A percentile compares a stretch with the other conserved stretches of the same genome.
Conservation (phyloP, 108 stramenopile genomes). For the Nannochloropsis salina region DNA sequence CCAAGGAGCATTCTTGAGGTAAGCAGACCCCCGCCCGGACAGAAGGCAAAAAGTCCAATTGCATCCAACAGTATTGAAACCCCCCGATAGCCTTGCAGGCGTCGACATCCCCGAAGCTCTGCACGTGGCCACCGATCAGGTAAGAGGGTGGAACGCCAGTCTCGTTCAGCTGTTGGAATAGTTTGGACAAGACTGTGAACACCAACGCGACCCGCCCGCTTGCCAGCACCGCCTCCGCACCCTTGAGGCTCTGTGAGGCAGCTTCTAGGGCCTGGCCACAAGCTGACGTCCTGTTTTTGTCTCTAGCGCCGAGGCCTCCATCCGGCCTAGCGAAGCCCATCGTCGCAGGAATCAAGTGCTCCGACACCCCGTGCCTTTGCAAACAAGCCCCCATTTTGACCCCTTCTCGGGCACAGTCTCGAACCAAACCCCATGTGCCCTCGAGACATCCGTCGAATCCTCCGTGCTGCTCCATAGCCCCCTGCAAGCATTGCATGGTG, state of each 20-base stretch:
- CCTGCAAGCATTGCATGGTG: neutral
- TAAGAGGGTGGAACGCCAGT: constrained; percentile 8
- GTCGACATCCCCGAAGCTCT: neutral
- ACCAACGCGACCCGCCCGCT: neutral
- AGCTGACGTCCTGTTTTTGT: neutral
- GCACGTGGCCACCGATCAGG: neutral
- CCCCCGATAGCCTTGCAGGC: constrained; percentile 8
- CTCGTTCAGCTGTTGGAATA: neutral
- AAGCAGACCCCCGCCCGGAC: neutral
- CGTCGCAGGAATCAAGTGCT: no score
- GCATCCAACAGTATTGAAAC: constrained; percentile 15
- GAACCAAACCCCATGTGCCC: neutral
- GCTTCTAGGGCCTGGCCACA: neutral
- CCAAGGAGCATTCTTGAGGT: constrained; percentile 8
- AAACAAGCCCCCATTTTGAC: neutral
- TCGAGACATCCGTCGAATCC: neutral
- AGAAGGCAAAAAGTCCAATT: neutral
- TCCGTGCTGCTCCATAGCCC: neutral
- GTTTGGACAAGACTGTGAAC: neutral
- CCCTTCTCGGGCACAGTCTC: neutral
- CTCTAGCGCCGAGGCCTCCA: no score
- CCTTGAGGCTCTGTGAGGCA: neutral
- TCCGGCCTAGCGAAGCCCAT: no score
- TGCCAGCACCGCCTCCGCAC: constrained; percentile 9
- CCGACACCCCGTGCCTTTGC: neutral